Base-by-base conservation (phyloP, 768 basidiomycete species). In the Lactifluus subvellereus region DNA sequence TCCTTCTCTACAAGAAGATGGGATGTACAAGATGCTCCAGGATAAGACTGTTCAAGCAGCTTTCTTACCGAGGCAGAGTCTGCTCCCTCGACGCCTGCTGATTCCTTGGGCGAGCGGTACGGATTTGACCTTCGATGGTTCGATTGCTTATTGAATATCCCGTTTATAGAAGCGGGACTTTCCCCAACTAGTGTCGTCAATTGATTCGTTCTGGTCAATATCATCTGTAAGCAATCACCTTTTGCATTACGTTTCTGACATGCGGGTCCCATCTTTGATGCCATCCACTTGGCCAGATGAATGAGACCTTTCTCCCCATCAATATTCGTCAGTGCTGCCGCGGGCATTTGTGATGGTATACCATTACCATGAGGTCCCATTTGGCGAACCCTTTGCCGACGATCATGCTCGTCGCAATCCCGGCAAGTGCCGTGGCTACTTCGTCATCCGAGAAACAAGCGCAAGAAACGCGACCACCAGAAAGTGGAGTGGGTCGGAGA, bases 41-140 rank as follows among this genome's bases (percentile, higher is more conserved):
- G 64, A 91, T 95, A 74, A 95, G 91, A 91, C 66, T 89, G 88
- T 72, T 95, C 55, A 94, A 94, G 90, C 88, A 43, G 87, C 88
- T 38, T 77, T 88, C 27, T 79, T 93, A 37, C 82, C 88, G 80
- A 56, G 92, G 70, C 75, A 80, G 66, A 82, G 71, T 76, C 77
- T 1, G 76, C 83, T 49, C 89, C 91, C 13, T 84, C 87, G 22
- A 87, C 84, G 2, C 88, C 91, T 2, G 82, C 83, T 33, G 90
- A 91, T 68, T 95, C 57, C 75, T 89, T 54, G 78, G 77, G 57
- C 86, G 83, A 75, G 78, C 76, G 54, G 90, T 91, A 70, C 73
- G 86, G 74, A 43, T 66, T 65, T 48, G 55, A 22, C 8, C 37
- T 65, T 63, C 45, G 55, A 52, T 58, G 37, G 53, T 47, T 51